Evolutionary conservation across 768 basidiomycete species (phyloP), one percentile per base, ranked within the genome.

Genomic region (Neoboletus brunneissimus): DNA sequence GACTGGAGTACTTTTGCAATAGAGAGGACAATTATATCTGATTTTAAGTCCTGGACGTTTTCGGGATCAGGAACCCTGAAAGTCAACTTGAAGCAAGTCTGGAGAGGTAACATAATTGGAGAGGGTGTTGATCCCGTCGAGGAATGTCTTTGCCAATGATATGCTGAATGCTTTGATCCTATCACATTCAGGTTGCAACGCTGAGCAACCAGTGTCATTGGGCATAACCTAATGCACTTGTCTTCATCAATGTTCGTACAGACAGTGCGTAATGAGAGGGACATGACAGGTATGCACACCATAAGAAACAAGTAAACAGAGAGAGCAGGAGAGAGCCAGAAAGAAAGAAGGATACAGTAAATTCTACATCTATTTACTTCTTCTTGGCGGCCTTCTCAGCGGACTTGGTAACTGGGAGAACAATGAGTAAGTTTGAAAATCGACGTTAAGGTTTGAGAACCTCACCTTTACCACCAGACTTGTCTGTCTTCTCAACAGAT

Each of bases 321-420:
- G 73, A 76, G 72, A 72, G 72, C 72, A 75, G 75, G 29, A 54
- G 50, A 77, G 64, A 72, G 68, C 71, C 70, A 72, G 71, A 76
- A 73, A 74, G 72, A 78, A 75, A 78, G 79, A 77, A 79, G 76
- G 77, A 77, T 81, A 85, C 82, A 81, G 75, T 51, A 51, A 73
- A 72, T 83, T 86, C 81, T 84, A 86, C 85, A 82, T 86, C 85
- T 85, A 85, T 81, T 87, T 90, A 91, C 81, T 91, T 91, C 89
- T 91, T 91, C 90, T 92, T 92, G 79, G 84, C 73, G 65, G 93
- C 94, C 82, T 95, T 95, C 87, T 94, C 93, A 62, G 93, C 93
- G 61, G 93, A 87, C 86, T 94, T 94, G 66, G 92, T 94, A 68
- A 94, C 91, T 89, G 67, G 51, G 60, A 23, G 38, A 66, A 61